Evolutionary conservation across 805 yeast genomes (phyloP), one percentile per base, ranked within the genome.

Genomic region (Pichia heedii): DNA sequence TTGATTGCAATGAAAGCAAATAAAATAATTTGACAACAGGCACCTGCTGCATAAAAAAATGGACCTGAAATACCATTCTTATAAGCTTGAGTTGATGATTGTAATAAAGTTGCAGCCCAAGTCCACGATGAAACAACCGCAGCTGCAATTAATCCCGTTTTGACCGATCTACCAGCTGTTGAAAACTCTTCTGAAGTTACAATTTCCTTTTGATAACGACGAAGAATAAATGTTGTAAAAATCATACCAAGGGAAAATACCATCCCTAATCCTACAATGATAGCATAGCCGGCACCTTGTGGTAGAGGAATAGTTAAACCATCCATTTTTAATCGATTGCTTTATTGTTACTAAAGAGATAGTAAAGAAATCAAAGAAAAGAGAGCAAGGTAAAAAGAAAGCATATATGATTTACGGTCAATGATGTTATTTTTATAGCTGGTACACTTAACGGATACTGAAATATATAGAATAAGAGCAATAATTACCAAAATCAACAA

Each of bases 71-170:
- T 75, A 55, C 97, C 97, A 45, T 78, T 70, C 36, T 67, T 67
- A 62, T 84, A 88, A 20, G 85, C 85, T 60, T 83, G 88, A 19
- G 95, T 76, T 1, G 94, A 77, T 3, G 87, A 78, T 33, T 79
- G 79, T 27, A 84, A 67, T 39, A 84, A 64, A 2, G 94, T 84
- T 3, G 87, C 85, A n/a, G 84, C 84, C 88, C 88, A 81, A 10
- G 96, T 87, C 97, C 97, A 89, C 9, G 90, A 80, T 12, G 90
- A 80, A 9, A 88, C 96, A 26, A 89, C 96, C 8, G 96, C 95
- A 8, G 95, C 80, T 5, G 90, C 80, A 49, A 87, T 81, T 51
- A 89, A 69, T 39, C 93, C 93, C 0, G 90, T 79, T 54, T 82
- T 84, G 35, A 89, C 94, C 4, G 86, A 71, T 58, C 96, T 75